These are phyloP conservation scores for Jacaranda mimosifolia DNA, from an alignment of 257 asterid genomes.

Conservation along the genomic window DNA sequence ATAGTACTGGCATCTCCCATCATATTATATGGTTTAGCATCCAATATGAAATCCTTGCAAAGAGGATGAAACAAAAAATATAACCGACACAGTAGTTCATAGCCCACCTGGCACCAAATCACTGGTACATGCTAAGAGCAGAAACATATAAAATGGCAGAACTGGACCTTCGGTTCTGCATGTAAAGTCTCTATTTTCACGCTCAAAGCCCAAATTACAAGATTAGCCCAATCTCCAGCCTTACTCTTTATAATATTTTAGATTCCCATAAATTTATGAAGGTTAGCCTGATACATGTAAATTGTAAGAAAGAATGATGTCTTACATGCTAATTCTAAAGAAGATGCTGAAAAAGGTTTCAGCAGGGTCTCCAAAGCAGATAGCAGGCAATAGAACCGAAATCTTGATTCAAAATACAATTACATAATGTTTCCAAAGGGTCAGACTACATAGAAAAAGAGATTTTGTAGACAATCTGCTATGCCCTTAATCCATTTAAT, in stretches of 20 bases:
- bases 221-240: background rate
- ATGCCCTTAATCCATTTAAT: slow-evolving; percentile 11
- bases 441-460: background rate
- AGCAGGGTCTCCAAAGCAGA: no score
- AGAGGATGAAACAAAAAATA: background rate
- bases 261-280: no score
- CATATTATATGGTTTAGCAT: background rate
- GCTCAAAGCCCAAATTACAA: background rate
- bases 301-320: no score
- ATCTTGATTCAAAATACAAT: no score
- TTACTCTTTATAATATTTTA: no score
- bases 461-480: background rate
- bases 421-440: slow-evolving; percentile 4
- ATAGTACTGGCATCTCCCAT: slow-evolving; percentile 3
- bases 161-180: background rate
- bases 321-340: no score
- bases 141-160: background rate
- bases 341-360: no score
- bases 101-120: background rate
- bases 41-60: background rate
- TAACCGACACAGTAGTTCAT: background rate
- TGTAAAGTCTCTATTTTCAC: background rate
- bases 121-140: background rate
- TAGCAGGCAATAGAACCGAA: no score
- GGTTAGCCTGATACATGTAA: no score